Evolutionary conservation across 1,139 yeast species (phyloP), one percentile per base, ranked within the genome.

Genomic region (Saccharomyces hybrid): DNA sequence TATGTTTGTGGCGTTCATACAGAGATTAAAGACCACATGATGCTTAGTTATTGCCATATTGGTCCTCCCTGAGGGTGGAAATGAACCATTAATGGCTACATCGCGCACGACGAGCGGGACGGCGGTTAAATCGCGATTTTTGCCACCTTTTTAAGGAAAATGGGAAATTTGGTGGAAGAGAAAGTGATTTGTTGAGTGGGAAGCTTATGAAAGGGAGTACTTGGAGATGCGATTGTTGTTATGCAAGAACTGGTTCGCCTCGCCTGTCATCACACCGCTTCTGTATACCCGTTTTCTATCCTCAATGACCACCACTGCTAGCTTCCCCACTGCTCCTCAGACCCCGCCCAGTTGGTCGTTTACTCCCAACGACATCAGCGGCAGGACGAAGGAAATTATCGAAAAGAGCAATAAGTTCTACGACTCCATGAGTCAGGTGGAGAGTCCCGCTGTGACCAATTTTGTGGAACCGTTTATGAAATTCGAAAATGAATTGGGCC

Each of bases 301-400:
- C 12, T 12, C 26, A n/a, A 48, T 26, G 42, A 16, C 26, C 28
- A 14, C 12, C 21, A 7, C 49, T 49, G n/a, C 44, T 19, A 38
- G 44, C 11, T 38, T 38, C 12, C 54, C n/a, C 19, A 47, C 54
- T 19, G 54, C 67, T 3, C 69, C 69, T 9, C 81, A 78, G 59
- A 50, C 64, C 1, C 77, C 85, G n/a, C 85, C 88, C 28, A 58
- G 66, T 42, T 87, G 95, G 95, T 70, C 74, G 28, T 80, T 77
- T 61, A 74, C 87, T 7, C 80, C 88, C 0, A 78, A 75, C 26
- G 73, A 78, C 42, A 76, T 88, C 50, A 48, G 71, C 11, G 56
- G 64, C 2, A 66, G 72, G 47, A 79, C 86, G 3, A 71, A 78
- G 9, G 69, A 73, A 16, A 70, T 82, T 56, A 77, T 84, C 52